Base-by-base conservation (phyloP, 2,329 filamentous ascomycete species). In the Sclerotiophoma versabilis region DNA sequence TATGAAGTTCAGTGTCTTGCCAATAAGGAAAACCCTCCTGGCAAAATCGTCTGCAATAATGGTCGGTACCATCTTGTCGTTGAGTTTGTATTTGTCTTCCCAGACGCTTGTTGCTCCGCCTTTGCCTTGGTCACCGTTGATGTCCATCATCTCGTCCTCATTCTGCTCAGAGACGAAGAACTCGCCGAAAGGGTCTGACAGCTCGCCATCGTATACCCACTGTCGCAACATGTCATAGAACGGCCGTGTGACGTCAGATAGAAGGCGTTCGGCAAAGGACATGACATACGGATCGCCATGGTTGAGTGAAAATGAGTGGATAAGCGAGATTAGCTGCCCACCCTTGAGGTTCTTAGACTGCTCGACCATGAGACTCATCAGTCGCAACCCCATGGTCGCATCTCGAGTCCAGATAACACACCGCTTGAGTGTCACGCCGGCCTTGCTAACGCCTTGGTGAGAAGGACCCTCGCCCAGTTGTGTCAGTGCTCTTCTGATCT, bases 151-250 rank as follows among this genome's bases (percentile, higher is more conserved):
- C 25, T 73, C 70, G 36, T 81, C 76, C 38, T 85, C 82, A 46
- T 87, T 84, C 64, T 93, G 91, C 72, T 97, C 92, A 17, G 87
- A 87, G 17, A 99, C 93, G 67, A 99, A 98, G 76, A 99, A 99
- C 70, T 99, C 95, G 50, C 87, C 83, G 68, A 93, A 97, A 0
- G 96, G 95, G 75, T 99, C 95, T n/a, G 91, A 92, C 12, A 99
- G 83, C 79, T 99, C 96, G 57, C 95, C 95, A 68, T 99, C 93
- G 70, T 99, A 99, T 44, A 99, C 96, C 95, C 95, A 99, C 66
- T 92, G 90, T 49, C 92, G 87, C 48, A 99, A 81, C 80, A 99
- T 97, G 67, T 96, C 91, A 74, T 99, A 99, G 72, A 99, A 99
- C 0, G 96, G 96, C 14, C 90, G 84, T 1, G 95, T 97, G 48